Base-by-base conservation (phyloP, 495 filamentous ascomycete genomes). In the Neurospora pannonica region DNA sequence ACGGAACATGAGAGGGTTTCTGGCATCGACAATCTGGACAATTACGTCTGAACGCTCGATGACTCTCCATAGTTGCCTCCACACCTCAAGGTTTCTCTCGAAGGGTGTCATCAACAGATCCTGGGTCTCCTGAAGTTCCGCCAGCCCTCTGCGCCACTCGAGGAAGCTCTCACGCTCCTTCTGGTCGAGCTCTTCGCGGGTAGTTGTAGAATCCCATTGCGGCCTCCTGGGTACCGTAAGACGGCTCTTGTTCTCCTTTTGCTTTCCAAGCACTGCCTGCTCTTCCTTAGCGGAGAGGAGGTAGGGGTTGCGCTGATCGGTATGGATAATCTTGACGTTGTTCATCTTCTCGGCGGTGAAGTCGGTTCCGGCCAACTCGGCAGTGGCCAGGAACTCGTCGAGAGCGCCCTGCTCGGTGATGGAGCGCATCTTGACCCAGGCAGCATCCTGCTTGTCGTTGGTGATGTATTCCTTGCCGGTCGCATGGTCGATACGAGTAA, bases 311-410 rank as follows among this genome's bases (percentile, higher is more conserved):
- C 90, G 91, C 84, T 98, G 95, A 80, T 96, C 92, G 72, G 89
- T 90, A 78, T 99, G 95, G 77, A 99, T 98, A 81, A 99, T 97
- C 84, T 97, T 97, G 81, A 98, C 92, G 81, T 95, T 97, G 82
- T 94, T 97, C 89, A 97, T 92, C 86, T 98, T 97, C 87, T 99
- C 96, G 42, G 97, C 97, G 7, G 96, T 97, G 82, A 99, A 99
- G 80, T 99, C 97, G 74, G 97, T 99, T 70, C 94, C 95, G 24
- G 97, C 97, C 76, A 99, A 86, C 83, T 98, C 94, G 76, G 95
- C 95, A 37, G 95, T 98, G 17, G 87, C 87, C 74, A 87, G 76
- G 79, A 88, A 87, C 79, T 90, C 89, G 83, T 99, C 96, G 71
- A 99, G 89, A 43, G 95, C 94, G 73, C 90, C 95, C 84, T 99